Base-by-base conservation (phyloP, 306 rosid genomes). In the Vigna nakashimae region DNA sequence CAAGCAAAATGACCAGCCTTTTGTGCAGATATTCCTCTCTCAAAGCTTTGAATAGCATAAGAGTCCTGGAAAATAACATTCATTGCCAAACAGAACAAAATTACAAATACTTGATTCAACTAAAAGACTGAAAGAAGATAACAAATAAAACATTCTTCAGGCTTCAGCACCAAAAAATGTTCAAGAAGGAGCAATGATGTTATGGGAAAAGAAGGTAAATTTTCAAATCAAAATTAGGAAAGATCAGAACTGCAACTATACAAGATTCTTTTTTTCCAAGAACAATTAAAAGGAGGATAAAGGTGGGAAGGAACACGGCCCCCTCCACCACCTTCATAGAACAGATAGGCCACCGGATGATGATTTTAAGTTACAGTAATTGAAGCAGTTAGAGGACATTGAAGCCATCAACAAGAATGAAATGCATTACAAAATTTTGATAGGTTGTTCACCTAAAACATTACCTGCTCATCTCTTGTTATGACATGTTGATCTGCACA, bases 391-490 rank as follows among this genome's bases (percentile, higher is more conserved):
- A 53, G 53, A 67, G 59, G 58, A 76, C 18, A 17, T n/a, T 12
- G 38, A 63, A 70, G 36, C 81, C 65, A 17, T 6, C 45, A 76
- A 51, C 30, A 9, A 18, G 38, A 56, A 32, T 42, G 24, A 66
- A 62, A 69, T 49, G 13, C 40, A 1, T 16, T 3, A 43, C 16
- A 78, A 73, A 74, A 38, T 60, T 64, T 49, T 34, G 70, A 77
- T 16, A 58, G 56, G 48, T 64, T 63, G 42, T 73, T 51, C 14
- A 26, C 42, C 42, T 49, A 65, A 78, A 89, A 65, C 67, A 52
- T 36, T 83, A 94, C 97, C 97, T 94, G 98, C 74, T 90, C 91
- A 84, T 90, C 93, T 84, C 96, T 90, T 69, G 92, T 83, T 69
- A 94, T 87, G 78, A 59, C 62, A 84, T 88, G 87, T 48, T 78